Conservation (phyloP, 2,329 filamentous ascomycete species). For the Colletotrichum zoysiae region DNA sequence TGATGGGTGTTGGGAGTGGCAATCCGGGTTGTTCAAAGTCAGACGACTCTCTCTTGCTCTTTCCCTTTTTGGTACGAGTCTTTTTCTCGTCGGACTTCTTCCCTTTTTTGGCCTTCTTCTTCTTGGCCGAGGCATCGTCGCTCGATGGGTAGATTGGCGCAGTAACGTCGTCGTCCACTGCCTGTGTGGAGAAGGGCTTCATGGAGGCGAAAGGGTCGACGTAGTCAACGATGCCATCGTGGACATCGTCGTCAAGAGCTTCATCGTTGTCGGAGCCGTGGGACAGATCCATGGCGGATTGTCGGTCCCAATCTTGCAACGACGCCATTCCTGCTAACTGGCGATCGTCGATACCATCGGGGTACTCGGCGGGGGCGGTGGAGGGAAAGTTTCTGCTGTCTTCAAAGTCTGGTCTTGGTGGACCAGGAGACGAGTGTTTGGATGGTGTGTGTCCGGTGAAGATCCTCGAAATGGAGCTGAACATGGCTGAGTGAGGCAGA, state of each 20-base stretch:
- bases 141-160: not conserved
- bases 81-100: constrained; percentile 24
- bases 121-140: constrained; percentile 1
- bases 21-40: constrained; percentile 6
- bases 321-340: constrained; percentile 13
- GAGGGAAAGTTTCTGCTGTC: constrained; percentile 11
- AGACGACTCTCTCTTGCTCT: constrained; percentile 7
- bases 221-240: constrained; percentile 25
- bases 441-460: constrained; percentile 20
- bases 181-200: constrained; percentile 35
- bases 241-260: not conserved
- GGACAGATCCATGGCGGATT: not conserved
- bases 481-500: constrained; percentile 10
- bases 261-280: not conserved
- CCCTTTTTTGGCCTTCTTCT: constrained; percentile 22
- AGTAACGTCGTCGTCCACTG: not conserved
- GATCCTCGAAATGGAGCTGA: constrained; percentile 34
- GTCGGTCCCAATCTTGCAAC: constrained; percentile 7
- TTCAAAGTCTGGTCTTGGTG: constrained; percentile 19
- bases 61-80: constrained; percentile 13
- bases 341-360: constrained; percentile 16
- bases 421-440: constrained; percentile 38
- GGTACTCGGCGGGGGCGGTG: constrained; percentile 28
- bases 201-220: constrained; percentile 33
- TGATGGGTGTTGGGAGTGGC: constrained; percentile 10